Conservation (phyloP, 345 rosid species). For the Kandelia obovata region DNA sequence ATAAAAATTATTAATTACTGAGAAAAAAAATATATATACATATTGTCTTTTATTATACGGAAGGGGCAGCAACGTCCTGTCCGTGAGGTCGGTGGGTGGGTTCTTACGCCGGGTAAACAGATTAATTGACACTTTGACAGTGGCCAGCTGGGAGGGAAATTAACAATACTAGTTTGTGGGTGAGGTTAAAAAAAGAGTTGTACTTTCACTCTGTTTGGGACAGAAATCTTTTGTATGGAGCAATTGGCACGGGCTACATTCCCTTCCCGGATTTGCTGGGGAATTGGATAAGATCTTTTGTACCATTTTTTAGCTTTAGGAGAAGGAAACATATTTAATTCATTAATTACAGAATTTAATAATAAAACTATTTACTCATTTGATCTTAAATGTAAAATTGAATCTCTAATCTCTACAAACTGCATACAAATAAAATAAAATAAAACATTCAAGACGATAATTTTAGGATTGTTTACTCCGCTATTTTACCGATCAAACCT, state of each 20-base stretch:
- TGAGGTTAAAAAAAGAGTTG: too few species aligned
- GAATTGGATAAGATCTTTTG: constrained; percentile 12
- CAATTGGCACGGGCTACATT: not conserved
- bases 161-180: not conserved
- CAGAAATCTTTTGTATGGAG: not conserved
- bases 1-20: not conserved
- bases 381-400: too few species aligned
- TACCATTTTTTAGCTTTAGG: not conserved
- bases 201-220: not conserved
- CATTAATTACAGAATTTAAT: too few species aligned
- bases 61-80: not conserved
- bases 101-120: not conserved
- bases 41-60: not conserved
- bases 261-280: not conserved
- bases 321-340: too few species aligned
- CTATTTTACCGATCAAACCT: not conserved
- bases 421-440: too few species aligned
- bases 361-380: too few species aligned
- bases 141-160: not conserved
- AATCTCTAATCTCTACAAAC: too few species aligned
- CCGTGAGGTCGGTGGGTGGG: constrained; percentile 13
- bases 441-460: not conserved
- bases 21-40: not conserved
- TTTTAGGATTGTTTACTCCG: constrained; percentile 1
- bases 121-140: not conserved